Conservation (phyloP, 306 rosid species). For the Prunus davidiana region DNA sequence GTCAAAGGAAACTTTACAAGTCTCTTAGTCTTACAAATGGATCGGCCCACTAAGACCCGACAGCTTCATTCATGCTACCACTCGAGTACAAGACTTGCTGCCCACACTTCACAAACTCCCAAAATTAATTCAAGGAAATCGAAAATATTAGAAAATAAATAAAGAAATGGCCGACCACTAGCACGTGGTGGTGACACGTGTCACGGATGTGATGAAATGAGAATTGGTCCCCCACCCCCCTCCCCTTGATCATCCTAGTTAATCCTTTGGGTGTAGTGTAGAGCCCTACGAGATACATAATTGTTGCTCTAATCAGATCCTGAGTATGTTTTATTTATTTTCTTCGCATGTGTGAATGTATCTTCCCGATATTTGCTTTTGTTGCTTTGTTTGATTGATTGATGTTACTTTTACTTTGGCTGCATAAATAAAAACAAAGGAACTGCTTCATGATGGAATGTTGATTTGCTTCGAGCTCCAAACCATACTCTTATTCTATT, state of each 20-base stretch:
- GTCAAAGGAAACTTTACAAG: not conserved
- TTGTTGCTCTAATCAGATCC: not conserved
- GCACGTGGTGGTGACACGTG: not conserved
- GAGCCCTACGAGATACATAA: no score
- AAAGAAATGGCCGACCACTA: conserved; percentile 8
- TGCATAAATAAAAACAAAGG: no score
- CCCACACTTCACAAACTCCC: not conserved
- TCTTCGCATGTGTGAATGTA: no score
- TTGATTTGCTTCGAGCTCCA: no score
- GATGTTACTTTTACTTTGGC: no score
- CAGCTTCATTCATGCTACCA: conserved; percentile 1
- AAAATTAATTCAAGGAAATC: not conserved
- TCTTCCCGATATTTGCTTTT: no score
- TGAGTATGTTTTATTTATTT: no score
- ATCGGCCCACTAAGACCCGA: conserved; percentile 9
- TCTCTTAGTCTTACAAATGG: not conserved
- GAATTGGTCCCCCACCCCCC: not conserved
- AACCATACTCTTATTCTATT: no score
- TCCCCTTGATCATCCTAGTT: not conserved
- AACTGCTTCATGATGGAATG: no score
- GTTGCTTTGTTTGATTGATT: no score
- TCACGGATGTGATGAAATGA: no score
- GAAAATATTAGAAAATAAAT: not conserved
- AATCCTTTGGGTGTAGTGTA: not conserved
- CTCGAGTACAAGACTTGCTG: not conserved